These are phyloP conservation scores for Colletotrichum cereale DNA, from an alignment of 2,329 filamentous ascomycete genomes.

Conservation along the genomic window DNA sequence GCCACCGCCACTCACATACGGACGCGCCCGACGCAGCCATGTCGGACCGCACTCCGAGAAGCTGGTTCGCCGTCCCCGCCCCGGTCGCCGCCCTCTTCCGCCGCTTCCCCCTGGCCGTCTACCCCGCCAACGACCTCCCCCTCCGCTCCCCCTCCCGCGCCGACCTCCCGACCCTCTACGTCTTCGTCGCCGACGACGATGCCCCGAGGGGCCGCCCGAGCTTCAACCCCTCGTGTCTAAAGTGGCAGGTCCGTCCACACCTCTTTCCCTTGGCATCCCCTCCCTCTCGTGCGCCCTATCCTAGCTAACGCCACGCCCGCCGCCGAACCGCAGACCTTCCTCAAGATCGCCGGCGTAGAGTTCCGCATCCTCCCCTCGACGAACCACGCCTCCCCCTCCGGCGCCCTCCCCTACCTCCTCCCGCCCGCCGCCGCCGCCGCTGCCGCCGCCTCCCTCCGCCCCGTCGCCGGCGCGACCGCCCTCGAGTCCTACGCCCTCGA, in stretches of 20 bases:
- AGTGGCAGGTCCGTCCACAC: constrained; percentile 85
- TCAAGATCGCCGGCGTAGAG: constrained; percentile 79
- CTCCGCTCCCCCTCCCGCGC: constrained; percentile 63
- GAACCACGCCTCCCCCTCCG: constrained; percentile 93
- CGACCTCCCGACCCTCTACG: constrained; percentile 72
- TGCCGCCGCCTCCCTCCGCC: constrained; percentile 49
- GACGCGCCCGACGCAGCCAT: constrained; percentile 20
- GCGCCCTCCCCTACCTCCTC: constrained; percentile 88
- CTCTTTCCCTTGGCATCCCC: neutral
- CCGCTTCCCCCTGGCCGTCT: constrained; percentile 81
- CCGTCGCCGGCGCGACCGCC: constrained; percentile 70
- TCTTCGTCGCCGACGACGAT: constrained; percentile 79
- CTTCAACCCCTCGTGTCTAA: constrained; percentile 93
- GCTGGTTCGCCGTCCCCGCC: constrained; percentile 73
- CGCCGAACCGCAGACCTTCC: constrained; percentile 72
- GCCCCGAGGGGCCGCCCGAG: constrained; percentile 75
- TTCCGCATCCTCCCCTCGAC: constrained; percentile 79
- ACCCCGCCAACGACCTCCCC: constrained; percentile 81
- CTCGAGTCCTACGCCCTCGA: constrained; percentile 77
- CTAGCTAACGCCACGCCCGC: constrained; percentile 19
- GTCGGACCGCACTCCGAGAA: constrained; percentile 41
- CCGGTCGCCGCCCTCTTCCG: constrained; percentile 89
- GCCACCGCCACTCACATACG: constrained; percentile 11
- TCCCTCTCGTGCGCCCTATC: neutral
- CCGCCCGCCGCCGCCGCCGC: constrained; percentile 58